Evolutionary conservation across 1,284 basidiomycete species (phyloP).

Genomic region (Trichosporon faecale): DNA sequence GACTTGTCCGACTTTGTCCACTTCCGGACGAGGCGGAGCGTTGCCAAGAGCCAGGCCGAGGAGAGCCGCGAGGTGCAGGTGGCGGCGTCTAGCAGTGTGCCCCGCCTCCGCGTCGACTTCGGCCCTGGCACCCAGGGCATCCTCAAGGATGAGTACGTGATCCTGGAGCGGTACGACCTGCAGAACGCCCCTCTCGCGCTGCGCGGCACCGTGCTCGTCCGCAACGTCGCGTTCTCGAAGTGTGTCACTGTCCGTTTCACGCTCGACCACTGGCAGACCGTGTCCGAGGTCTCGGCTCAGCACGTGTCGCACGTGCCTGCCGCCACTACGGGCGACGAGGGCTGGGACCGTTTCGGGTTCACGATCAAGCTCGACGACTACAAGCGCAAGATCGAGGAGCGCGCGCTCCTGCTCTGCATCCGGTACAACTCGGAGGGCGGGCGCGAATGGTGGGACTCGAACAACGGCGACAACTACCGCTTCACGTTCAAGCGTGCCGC

Average conservation of each 20-base stretch:
- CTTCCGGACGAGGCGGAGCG: conserved; percentile 46
- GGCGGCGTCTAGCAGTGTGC: conserved; percentile 40
- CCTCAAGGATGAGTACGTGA: conserved; percentile 42
- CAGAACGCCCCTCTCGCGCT: conserved; percentile 38
- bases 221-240: conserved; percentile 58
- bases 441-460: conserved; percentile 56
- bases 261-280: conserved; percentile 59
- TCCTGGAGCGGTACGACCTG: conserved; percentile 50
- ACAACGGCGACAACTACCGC: conserved; percentile 53
- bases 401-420: conserved; percentile 65
- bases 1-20: conserved; percentile 50
- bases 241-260: conserved; percentile 58
- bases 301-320: conserved; percentile 52
- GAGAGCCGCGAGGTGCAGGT: conserved; percentile 38
- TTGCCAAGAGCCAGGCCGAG: conserved; percentile 23
- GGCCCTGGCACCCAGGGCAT: conserved; percentile 41
- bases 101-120: conserved; percentile 49
- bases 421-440: conserved; percentile 57
- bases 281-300: conserved; percentile 55
- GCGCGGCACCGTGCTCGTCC: conserved; percentile 55
- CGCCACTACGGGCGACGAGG: conserved; percentile 48
- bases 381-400: conserved; percentile 62
- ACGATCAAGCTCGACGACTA: conserved; percentile 71
- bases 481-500: conserved; percentile 52
- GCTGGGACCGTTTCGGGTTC: conserved; percentile 56